Evolutionary conservation across 1,284 basidiomycete genomes (phyloP), one percentile per base, ranked within the genome.

Genomic region (Pseudozyma tsukubaensis): DNA sequence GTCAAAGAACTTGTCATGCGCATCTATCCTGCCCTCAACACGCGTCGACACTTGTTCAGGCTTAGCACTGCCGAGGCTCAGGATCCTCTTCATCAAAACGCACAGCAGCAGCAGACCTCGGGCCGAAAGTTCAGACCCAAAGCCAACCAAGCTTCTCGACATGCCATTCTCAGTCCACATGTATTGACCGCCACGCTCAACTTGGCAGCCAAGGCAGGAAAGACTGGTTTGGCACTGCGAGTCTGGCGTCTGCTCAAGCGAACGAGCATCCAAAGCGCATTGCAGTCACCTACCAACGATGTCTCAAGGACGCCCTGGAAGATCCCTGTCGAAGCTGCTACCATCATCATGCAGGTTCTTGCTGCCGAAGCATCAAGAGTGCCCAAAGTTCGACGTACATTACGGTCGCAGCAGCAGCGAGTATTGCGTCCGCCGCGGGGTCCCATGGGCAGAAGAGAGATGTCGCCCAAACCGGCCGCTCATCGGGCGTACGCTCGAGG

Each of bases 241-340:
- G 40, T 80, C n/a, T 81, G 77, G 77, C 70, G 62, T 39, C 50
- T 78, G n/a, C 55, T 76, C 37, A 79, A 79, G 60, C 71, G 70
- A 10, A 64, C 60, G 16, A 73, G 72, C 47, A 29, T 66, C 19
- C 63, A 74, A 37, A 77, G 75, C 48, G 52, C 55, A 29, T 48
- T 59, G 34, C 55, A 50, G 35, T 59, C 52, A 2, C 19, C 49
- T 6, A 4, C 35, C 21, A 50, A 51, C 40, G 59, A 71, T 29
- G 72, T 67, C 6, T 55, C 72, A 13, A 36, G 19, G 35, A 40
- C 24, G 21, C 61, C 61, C 0, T 76, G 74, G 74, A 59, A 59
- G 49, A 42, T 79, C 18, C 66, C 75, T 3, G 43, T 69, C 2
- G 55, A 69, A 36, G 62, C 77, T 7, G 77, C 69, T 12, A 79